phyloP scores from a whole-genome alignment of 371 early-diverging fungal species.

The Mucor velutinosus region DNA sequence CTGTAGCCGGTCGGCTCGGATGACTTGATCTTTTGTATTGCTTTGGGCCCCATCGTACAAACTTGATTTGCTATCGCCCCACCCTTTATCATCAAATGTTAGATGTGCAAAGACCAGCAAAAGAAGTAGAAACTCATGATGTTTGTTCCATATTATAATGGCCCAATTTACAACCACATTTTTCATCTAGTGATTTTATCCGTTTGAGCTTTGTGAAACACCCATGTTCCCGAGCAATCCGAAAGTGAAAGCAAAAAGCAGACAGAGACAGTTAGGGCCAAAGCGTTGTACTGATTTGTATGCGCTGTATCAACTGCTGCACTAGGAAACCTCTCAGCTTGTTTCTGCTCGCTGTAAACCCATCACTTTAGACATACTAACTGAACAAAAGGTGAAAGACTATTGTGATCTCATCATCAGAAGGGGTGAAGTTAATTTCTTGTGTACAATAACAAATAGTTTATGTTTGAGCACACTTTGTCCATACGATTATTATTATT shows the following conservation, averaged over 20 bases:
- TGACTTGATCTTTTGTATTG: background rate
- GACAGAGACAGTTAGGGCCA: background rate
- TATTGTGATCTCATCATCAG: constrained; percentile 23
- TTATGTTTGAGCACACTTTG: constrained; percentile 15
- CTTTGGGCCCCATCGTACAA: too few relatives aligned
- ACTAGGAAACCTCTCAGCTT: background rate
- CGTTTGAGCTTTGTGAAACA: background rate
- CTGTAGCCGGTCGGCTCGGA: background rate
- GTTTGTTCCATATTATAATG: background rate
- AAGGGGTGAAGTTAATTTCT: constrained; percentile 13
- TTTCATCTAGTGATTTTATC: background rate
- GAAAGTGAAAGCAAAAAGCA: background rate
- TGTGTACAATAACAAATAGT: constrained; percentile 19
- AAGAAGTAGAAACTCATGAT: background rate
- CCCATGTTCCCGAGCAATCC: constrained; percentile 8
- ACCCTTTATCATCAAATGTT: background rate
- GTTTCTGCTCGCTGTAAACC: background rate
- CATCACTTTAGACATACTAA: background rate
- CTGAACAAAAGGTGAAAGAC: constrained; percentile 1
- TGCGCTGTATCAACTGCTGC: too few relatives aligned
- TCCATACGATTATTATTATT: constrained; percentile 5
- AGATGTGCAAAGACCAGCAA: background rate
- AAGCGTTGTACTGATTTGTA: background rate
- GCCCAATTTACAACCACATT: background rate
- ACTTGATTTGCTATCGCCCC: too few relatives aligned